Evolutionary conservation across 257 asterid species (phyloP).

Genomic region (Nicotiana tabacum): DNA sequence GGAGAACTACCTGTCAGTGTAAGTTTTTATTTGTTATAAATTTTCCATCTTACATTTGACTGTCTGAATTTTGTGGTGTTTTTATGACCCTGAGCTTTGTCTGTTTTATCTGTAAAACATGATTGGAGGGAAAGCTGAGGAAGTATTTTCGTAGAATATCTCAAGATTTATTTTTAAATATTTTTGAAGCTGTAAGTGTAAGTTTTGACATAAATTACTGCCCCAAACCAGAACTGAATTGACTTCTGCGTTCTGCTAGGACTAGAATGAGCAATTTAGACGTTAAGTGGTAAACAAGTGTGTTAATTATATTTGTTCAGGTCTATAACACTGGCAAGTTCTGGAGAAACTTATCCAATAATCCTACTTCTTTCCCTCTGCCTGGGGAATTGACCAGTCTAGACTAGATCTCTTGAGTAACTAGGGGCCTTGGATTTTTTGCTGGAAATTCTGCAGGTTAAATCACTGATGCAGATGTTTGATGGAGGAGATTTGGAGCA

Average conservation of each 20-base stretch:
- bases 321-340: background rate
- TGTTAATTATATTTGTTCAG: background rate
- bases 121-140: background rate
- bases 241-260: background rate
- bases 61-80: background rate
- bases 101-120: background rate
- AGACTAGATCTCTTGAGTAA: background rate
- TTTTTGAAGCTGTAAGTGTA: background rate
- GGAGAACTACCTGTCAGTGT: slow-evolving; percentile 60
- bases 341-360: background rate
- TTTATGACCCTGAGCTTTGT: background rate
- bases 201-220: background rate
- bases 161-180: background rate
- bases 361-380: background rate
- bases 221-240: background rate
- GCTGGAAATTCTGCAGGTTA: slow-evolving; percentile 35
- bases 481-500: slow-evolving; percentile 78
- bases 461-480: slow-evolving; percentile 61
- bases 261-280: background rate
- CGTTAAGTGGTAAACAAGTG: background rate
- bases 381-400: background rate
- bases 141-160: background rate
- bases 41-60: background rate
- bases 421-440: background rate
- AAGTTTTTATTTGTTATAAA: slow-evolving; percentile 13